Conservation (phyloP, 2,329 filamentous ascomycete genomes). For the Pestalotiopsis sp. region DNA sequence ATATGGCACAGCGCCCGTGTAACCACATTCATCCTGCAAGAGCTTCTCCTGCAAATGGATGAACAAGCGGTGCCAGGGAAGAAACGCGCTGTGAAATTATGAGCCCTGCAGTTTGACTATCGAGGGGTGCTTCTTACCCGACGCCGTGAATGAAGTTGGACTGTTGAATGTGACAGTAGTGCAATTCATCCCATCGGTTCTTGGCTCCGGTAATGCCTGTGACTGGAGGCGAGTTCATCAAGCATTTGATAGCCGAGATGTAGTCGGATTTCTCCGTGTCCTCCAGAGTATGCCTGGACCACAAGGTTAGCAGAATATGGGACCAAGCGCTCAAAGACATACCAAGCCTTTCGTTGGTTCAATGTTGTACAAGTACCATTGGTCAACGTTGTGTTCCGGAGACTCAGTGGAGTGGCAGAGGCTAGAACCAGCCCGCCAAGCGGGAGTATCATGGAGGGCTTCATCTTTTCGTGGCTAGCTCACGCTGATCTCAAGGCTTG, state of each 20-base stretch:
- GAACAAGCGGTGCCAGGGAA: constrained; percentile 10
- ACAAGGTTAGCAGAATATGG: not conserved
- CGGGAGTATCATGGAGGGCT: not conserved
- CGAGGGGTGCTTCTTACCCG: not conserved
- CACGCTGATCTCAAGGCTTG: not conserved
- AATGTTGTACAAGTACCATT: not conserved
- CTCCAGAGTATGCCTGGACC: not conserved
- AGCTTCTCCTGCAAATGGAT: constrained; percentile 9
- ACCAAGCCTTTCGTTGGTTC: not conserved
- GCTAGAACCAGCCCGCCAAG: not conserved
- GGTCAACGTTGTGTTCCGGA: not conserved
- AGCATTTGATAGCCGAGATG: not conserved
- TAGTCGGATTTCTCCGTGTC: not conserved
- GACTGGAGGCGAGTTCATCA: not conserved
- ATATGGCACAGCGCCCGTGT: constrained; percentile 9
- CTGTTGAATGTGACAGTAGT: not conserved
- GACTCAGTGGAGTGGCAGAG: not conserved
- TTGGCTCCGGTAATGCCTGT: not conserved
- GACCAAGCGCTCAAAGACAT: not conserved
- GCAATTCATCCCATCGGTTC: constrained; percentile 4
- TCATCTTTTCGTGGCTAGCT: not conserved
- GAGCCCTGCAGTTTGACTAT: not conserved
- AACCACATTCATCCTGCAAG: constrained; percentile 12
- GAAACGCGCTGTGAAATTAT: not conserved
- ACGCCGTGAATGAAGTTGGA: constrained; percentile 4